A percentile compares a stretch with the other conserved stretches of the same genome.
Conservation (phyloP, 1,284 basidiomycete species). For the Takashimella koratensis region DNA sequence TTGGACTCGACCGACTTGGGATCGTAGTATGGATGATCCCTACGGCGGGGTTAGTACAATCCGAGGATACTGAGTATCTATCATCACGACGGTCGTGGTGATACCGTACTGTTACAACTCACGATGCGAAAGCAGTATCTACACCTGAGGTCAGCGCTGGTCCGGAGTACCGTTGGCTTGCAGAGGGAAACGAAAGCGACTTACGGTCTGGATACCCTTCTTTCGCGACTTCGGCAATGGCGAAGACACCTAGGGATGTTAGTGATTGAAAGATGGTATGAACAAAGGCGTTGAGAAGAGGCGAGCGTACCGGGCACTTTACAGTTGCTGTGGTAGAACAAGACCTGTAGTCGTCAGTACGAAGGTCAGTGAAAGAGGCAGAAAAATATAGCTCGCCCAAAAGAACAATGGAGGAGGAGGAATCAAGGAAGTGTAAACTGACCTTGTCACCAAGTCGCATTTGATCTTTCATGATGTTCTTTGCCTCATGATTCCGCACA, state of each 20-base stretch:
- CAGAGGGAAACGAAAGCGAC: too few species aligned
- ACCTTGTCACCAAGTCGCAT: conserved; percentile 84
- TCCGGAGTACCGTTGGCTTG: too few species aligned
- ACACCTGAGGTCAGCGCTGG: conserved; percentile 9
- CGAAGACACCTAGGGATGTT: conserved; percentile 64
- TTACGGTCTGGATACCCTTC: conserved; percentile 86
- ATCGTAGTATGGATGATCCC: conserved; percentile 84
- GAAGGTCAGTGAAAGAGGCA: too few species aligned
- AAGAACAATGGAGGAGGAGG: too few species aligned
- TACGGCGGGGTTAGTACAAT: conserved; percentile 30
- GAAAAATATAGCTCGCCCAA: too few species aligned
- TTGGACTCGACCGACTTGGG: conserved; percentile 67
- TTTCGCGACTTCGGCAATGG: conserved; percentile 73
- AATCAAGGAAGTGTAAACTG: conserved; percentile 20
- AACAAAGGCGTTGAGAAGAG: too few species aligned
- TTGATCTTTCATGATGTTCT: conserved; percentile 78
- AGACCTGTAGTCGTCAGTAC: conserved; percentile 32
- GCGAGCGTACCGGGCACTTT: conserved; percentile 72
- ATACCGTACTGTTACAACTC: conserved; percentile 26
- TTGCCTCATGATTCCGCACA: conserved; percentile 77
- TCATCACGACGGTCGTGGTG: too few species aligned
- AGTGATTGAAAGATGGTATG: neutral
- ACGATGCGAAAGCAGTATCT: conserved; percentile 90
- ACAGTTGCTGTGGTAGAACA: conserved; percentile 87
- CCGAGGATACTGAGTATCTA: too few species aligned